These are phyloP conservation scores for Micractinium conductrix DNA, from an alignment of 139 green algal genomes.

Conservation along the genomic window DNA sequence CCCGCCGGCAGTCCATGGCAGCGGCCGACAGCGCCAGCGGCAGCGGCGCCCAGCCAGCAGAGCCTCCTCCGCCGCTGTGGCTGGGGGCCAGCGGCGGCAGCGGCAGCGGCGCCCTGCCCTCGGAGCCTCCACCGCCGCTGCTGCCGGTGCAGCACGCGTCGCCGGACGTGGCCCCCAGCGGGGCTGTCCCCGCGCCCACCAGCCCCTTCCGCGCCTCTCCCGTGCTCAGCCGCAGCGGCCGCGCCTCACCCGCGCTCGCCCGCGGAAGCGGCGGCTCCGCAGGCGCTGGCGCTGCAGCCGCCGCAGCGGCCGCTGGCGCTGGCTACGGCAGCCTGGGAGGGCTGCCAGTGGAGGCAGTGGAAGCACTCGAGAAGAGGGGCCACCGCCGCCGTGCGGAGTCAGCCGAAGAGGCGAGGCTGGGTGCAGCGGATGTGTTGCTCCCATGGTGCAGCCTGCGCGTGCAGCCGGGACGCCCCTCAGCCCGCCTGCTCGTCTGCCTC, in stretches of 20 bases:
- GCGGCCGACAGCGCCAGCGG: too few relatives aligned
- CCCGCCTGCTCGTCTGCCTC: too few relatives aligned
- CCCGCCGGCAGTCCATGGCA: too few relatives aligned
- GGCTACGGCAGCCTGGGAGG: neutral
- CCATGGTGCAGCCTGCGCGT: too few relatives aligned
- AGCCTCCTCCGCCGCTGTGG: too few relatives aligned
- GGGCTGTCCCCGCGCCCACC: neutral
- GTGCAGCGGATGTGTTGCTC: too few relatives aligned
- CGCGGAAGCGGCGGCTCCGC: too few relatives aligned
- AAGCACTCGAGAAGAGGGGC: neutral
- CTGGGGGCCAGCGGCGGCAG: neutral
- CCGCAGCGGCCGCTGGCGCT: too few relatives aligned
- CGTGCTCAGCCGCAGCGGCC: too few relatives aligned
- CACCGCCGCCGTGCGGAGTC: neutral
- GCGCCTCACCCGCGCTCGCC: too few relatives aligned
- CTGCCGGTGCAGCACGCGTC: slow-evolving; percentile 4
- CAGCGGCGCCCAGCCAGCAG: neutral
- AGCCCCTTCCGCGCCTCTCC: neutral
- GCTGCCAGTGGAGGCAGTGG: neutral
- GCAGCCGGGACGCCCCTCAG: too few relatives aligned
- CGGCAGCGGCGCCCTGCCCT: neutral
- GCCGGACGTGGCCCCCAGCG: neutral
- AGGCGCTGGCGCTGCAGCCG: neutral
- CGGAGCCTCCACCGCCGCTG: neutral
- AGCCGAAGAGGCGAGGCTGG: neutral